A percentile compares a stretch with the other conserved stretches of the same genome.
Evolutionary conservation across 192 early-diverging fungal genomes (phyloP).

Genomic region (Backusella morwellensis): DNA sequence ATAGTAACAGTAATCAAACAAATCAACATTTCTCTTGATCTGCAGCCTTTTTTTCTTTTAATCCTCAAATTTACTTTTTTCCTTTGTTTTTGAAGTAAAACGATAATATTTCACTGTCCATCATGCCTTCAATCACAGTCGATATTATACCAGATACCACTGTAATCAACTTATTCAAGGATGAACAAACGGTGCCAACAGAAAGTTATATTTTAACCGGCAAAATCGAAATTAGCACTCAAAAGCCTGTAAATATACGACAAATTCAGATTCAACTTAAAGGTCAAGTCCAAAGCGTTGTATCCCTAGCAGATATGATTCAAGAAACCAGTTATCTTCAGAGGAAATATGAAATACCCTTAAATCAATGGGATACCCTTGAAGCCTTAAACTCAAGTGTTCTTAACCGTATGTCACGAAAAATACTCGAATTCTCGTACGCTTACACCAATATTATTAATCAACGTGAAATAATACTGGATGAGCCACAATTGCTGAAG

Average conservation of each 20-base stretch:
- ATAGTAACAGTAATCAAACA: neutral
- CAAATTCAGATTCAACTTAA: neutral
- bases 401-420: neutral
- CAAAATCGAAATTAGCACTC: neutral
- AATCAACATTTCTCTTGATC: neutral
- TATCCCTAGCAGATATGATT: neutral
- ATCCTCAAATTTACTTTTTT: neutral
- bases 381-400: no score
- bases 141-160: neutral
- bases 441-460: neutral
- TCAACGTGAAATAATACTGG: neutral
- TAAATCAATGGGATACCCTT: neutral
- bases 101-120: neutral
- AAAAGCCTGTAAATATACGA: neutral
- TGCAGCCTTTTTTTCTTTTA: neutral
- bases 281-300: neutral
- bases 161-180: neutral
- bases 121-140: neutral
- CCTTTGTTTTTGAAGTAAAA: neutral
- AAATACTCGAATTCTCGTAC: neutral
- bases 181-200: neutral
- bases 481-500: neutral
- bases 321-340: neutral
- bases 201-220: neutral
- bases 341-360: neutral